Evolutionary conservation across 768 basidiomycete genomes (phyloP).

Genomic region (Rhodotorula diobovata): DNA sequence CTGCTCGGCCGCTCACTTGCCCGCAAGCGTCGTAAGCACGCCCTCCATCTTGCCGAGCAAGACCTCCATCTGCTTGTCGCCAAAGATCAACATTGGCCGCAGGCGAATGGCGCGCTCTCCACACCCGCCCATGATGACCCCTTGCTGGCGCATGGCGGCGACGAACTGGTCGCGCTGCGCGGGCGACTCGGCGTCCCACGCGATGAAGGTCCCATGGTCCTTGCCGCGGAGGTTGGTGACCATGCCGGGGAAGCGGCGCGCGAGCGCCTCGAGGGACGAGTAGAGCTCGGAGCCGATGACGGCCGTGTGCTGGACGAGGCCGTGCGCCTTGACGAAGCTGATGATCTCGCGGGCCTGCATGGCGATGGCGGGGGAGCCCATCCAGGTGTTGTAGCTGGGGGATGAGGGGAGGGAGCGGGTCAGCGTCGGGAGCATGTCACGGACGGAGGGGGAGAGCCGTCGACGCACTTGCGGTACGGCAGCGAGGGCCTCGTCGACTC

Average conservation of each 20-base stretch:
- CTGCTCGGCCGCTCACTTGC: background rate
- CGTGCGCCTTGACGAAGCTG: conserved; percentile 46
- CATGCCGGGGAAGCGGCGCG: conserved; percentile 2
- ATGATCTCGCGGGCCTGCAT: conserved; percentile 49
- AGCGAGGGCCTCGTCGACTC: conserved; percentile 46
- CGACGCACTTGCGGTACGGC: conserved; percentile 45
- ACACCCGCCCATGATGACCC: conserved; percentile 49
- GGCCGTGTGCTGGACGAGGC: conserved; percentile 48
- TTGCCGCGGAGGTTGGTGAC: conserved; percentile 45
- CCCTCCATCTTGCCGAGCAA: conserved; percentile 7
- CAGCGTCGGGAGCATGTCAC: background rate
- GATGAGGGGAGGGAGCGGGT: background rate
- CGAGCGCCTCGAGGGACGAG: conserved; percentile 36
- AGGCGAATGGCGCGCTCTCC: conserved; percentile 41
- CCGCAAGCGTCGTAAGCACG: background rate
- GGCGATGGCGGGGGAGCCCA: conserved; percentile 48
- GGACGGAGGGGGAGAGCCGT: background rate
- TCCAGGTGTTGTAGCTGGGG: conserved; percentile 45
- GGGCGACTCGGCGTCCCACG: conserved; percentile 47
- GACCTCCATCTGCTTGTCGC: conserved; percentile 2
- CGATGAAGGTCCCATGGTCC: conserved; percentile 49
- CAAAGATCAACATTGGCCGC: conserved; percentile 45
- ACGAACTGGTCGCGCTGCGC: conserved; percentile 46
- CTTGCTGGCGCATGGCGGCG: conserved; percentile 44
- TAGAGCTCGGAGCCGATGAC: conserved; percentile 45